Conservation (phyloP, 495 filamentous ascomycete species). For the Neurospora cerealis region DNA sequence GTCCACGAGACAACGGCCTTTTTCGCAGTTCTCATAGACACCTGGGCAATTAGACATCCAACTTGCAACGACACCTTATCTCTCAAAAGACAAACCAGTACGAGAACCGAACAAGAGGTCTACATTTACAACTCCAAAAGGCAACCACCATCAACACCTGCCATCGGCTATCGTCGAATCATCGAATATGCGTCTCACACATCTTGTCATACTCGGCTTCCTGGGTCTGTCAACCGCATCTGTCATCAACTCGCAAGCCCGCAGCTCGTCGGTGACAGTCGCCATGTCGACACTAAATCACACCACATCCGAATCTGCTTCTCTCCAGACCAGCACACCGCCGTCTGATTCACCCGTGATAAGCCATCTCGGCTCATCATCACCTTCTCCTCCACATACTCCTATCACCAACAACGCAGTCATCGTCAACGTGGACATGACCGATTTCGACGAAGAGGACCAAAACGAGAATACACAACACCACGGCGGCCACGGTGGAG, state of each 20-base stretch:
- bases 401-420: background rate
- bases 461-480: background rate
- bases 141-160: background rate
- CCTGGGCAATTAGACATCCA: too few relatives aligned
- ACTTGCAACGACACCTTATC: background rate
- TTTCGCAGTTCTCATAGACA: background rate
- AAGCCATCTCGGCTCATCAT: background rate
- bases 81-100: too few relatives aligned
- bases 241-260: background rate
- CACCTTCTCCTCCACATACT: background rate
- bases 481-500: background rate
- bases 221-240: background rate
- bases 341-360: background rate
- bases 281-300: background rate
- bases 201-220: background rate
- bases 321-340: background rate
- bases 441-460: background rate
- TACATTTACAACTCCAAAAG: background rate
- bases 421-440: background rate
- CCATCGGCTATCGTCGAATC: rapidly evolving
- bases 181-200: background rate
- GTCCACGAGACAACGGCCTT: background rate
- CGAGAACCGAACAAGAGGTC: background rate
- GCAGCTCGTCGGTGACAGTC: rapidly evolving
- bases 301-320: background rate